These are phyloP conservation scores for Trypanosoma caninum DNA, from an alignment of 208 protist genomes.

Conservation along the genomic window DNA sequence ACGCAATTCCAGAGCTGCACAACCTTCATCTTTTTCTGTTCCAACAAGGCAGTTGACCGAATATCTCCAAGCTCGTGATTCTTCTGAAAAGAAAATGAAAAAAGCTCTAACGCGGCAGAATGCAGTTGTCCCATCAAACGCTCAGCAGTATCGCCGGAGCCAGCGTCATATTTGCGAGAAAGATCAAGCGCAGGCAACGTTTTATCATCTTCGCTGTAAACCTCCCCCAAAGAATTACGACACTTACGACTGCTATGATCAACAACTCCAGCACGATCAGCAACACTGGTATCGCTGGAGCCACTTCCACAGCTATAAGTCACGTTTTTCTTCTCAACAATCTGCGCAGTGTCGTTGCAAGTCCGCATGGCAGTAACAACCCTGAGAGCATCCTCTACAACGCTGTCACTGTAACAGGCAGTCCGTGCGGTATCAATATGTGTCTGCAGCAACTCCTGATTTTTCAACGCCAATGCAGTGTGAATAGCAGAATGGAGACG, in stretches of 20 bases:
- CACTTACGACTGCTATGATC: background rate
- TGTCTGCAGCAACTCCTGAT: slow-evolving; percentile 29
- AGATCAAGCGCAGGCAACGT: background rate
- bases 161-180: slow-evolving; percentile 4
- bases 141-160: slow-evolving; percentile 3
- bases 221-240: background rate
- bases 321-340: no score
- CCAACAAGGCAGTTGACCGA: background rate
- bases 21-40: slow-evolving; percentile 1
- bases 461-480: slow-evolving; percentile 35
- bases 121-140: slow-evolving; percentile 4
- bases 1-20: slow-evolving; percentile 31
- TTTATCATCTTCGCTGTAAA: background rate
- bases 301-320: no score
- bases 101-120: background rate
- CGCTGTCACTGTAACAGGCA: slow-evolving; percentile 26
- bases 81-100: background rate
- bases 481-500: slow-evolving; percentile 32
- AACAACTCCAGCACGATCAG: no score
- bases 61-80: background rate
- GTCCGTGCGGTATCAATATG: slow-evolving; percentile 26
- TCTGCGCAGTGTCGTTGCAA: background rate
- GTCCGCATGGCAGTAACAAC: slow-evolving; percentile 7
- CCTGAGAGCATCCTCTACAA: slow-evolving; percentile 23
- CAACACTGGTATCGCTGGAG: no score